Conservation (phyloP, 2,329 filamentous ascomycete genomes). For the Lithohypha guttulata region DNA sequence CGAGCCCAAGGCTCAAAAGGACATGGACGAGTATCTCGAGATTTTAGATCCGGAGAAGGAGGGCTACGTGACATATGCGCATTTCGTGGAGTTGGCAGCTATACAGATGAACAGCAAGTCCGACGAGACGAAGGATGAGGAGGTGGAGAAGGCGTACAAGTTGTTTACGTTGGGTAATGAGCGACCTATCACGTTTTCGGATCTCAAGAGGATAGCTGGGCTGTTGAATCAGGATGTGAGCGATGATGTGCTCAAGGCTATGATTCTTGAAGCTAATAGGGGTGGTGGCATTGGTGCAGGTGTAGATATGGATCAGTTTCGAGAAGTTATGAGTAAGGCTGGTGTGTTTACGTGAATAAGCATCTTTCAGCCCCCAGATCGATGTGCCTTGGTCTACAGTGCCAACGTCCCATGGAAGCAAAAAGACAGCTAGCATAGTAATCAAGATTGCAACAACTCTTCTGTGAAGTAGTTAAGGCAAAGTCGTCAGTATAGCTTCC, state of each 20-base stretch:
- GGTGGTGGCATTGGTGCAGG: slow-evolving; percentile 60
- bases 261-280: slow-evolving; percentile 89
- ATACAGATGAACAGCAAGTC: slow-evolving; percentile 60
- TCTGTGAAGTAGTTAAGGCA: slow-evolving; percentile 13
- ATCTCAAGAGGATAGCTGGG: slow-evolving; percentile 67
- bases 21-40: slow-evolving; percentile 65
- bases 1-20: slow-evolving; percentile 47
- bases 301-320: slow-evolving; percentile 70
- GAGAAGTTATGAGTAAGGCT: slow-evolving; percentile 72
- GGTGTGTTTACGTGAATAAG: slow-evolving; percentile 58
- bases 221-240: slow-evolving; percentile 73
- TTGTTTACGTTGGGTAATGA: slow-evolving; percentile 49
- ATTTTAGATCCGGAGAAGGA: slow-evolving; percentile 74
- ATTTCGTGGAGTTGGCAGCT: slow-evolving; percentile 80
- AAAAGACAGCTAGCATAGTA: slow-evolving; percentile 15
- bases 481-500: slow-evolving; percentile 51
- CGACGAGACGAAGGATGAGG: slow-evolving; percentile 42
- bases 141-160: slow-evolving; percentile 71
- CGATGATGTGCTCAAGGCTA: slow-evolving; percentile 77
- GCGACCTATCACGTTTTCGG: slow-evolving; percentile 64
- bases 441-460: slow-evolving; percentile 15
- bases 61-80: slow-evolving; percentile 66
- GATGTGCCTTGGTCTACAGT: slow-evolving; percentile 6
- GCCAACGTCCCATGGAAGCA: slow-evolving; percentile 6
- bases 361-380: not conserved